Percentiles rank a stretch among this genome's conserved stretches.
Conservation (phyloP, 257 asterid species). For the Perilla frutescens region DNA sequence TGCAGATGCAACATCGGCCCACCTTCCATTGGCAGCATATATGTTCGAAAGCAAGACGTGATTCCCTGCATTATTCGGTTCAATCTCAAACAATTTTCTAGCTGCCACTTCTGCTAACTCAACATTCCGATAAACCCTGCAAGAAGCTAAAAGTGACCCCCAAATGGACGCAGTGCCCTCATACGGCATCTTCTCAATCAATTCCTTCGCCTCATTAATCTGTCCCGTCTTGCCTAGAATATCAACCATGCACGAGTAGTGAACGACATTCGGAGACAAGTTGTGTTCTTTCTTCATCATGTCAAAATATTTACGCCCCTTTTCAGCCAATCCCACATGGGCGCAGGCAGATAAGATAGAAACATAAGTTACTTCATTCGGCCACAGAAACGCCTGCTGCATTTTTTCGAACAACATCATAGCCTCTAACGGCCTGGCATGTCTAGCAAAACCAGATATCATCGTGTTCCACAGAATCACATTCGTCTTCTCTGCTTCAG, state of each 20-base stretch:
- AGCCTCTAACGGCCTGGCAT: slow-evolving; percentile 72
- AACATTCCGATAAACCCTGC: slow-evolving; percentile 70
- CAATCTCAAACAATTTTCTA: slow-evolving; percentile 67
- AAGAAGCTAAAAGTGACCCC: slow-evolving; percentile 91
- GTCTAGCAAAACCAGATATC: slow-evolving; percentile 84
- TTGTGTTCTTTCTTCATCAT: slow-evolving; percentile 68
- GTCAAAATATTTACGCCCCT: slow-evolving; percentile 71
- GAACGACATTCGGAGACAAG: slow-evolving; percentile 64
- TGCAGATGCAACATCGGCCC: slow-evolving; percentile 79
- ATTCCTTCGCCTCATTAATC: slow-evolving; percentile 69
- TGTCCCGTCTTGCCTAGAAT: slow-evolving; percentile 77
- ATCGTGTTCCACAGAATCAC: slow-evolving; percentile 80
- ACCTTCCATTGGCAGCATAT: slow-evolving; percentile 75
- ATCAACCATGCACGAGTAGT: slow-evolving; percentile 89
- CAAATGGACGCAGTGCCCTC: slow-evolving; percentile 86
- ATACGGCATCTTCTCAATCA: slow-evolving; percentile 77
- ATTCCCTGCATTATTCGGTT: slow-evolving; percentile 88
- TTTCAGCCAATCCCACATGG: slow-evolving; percentile 80
- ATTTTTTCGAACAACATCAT: slow-evolving; percentile 87
- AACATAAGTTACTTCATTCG: slow-evolving; percentile 71
- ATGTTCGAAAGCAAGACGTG: slow-evolving; percentile 81
- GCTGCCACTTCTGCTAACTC: slow-evolving; percentile 86
- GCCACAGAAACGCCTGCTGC: slow-evolving; percentile 63
- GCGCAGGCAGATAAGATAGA: slow-evolving; percentile 84
- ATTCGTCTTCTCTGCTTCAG: slow-evolving; percentile 61